A percentile compares a stretch with the other conserved stretches of the same genome.
Conservation (phyloP, 129 eudicot species). For the Gnaphalium uliginosum region DNA sequence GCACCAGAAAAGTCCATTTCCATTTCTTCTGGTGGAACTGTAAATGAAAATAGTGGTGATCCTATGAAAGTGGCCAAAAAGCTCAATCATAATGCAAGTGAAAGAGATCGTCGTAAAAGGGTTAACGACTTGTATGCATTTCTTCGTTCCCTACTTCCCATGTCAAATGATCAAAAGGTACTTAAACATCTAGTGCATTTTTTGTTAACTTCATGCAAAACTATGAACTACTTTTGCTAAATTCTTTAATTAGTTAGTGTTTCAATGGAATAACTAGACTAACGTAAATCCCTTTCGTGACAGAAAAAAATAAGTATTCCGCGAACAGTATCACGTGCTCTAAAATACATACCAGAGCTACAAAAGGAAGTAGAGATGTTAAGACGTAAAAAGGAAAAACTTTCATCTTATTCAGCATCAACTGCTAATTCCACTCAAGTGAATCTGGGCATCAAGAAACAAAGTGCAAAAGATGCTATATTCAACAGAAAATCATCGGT, state of each 20-base stretch:
- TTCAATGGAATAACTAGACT: neutral
- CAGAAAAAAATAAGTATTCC: conserved; percentile 86
- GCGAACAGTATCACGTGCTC: conserved; percentile 52
- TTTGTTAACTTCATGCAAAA: neutral
- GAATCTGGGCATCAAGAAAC: conserved; percentile 5
- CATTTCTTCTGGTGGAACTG: conserved; percentile 25
- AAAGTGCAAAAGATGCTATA: conserved; percentile 15
- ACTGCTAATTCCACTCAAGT: neutral
- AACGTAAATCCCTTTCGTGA: neutral
- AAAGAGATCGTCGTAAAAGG: conserved; percentile 42
- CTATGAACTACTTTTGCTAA: too few species aligned
- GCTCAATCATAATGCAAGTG: conserved; percentile 37
- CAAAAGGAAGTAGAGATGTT: conserved; percentile 61
- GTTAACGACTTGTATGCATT: conserved; percentile 29
- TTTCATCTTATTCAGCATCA: conserved; percentile 18
- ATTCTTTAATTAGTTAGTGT: neutral
- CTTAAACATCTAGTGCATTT: neutral
- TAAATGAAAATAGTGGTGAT: neutral
- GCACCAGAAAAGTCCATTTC: conserved; percentile 20
- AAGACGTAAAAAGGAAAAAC: conserved; percentile 42
- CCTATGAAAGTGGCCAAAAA: conserved; percentile 20
- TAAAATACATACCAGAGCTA: conserved; percentile 75
- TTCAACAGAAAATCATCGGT: conserved; percentile 13
- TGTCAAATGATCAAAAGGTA: conserved; percentile 28
- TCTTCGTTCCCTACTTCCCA: conserved; percentile 36